Evolutionary conservation across 208 protist genomes (phyloP), one percentile per base, ranked within the genome.

Genomic region (Blechomonas ayalai): DNA sequence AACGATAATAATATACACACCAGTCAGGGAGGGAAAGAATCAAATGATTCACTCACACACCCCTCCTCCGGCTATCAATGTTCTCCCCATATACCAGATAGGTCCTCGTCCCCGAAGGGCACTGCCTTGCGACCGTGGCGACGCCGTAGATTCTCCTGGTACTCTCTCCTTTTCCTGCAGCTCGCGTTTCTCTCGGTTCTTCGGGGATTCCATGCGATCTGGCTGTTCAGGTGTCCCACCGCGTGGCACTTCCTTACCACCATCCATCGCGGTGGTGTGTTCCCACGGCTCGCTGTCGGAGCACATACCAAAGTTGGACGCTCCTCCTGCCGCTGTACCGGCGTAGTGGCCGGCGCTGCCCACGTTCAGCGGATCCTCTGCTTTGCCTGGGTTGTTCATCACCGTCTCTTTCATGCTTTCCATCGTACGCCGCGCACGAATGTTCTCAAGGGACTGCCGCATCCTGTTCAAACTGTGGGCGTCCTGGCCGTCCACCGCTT

Each of bases 401-500:
- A 69, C 74, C 3, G 68, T 74, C 50, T 90, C 80, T 67, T 88
- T 90, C 85, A 90, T 90, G 34, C 77, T 83, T 34, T 86, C 75
- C 70, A 82, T 88, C 16, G 67, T 72, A 1, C 78, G 68, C 59
- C 81, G 73, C 16, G 76, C 71, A 13, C 74, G 70, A 18, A 90
- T 86, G 57, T 85, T 90, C 58, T 94, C 81, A 15, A 94, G 58
- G 13, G 80, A 87, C 66, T 88, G 69, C 46, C 84, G 76, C 71
- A 90, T 73, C 72, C 73, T 78, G 63, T 88, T 87, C 16, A 93
- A 59, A 40, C 66, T 85, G 42, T 76, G 53, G 6, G 69, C 76
- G 37, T 93, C 81, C 59, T 90, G 80, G 45, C 72, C 66, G 45
- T 85, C 78, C 0, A 82, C 70, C 5, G 59, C 41, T 23, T 73